A percentile compares a stretch with the other conserved stretches of the same genome.
These are phyloP conservation scores for Chaetomium strumarium DNA, from an alignment of 2,329 filamentous ascomycete genomes.

Conservation along the genomic window DNA sequence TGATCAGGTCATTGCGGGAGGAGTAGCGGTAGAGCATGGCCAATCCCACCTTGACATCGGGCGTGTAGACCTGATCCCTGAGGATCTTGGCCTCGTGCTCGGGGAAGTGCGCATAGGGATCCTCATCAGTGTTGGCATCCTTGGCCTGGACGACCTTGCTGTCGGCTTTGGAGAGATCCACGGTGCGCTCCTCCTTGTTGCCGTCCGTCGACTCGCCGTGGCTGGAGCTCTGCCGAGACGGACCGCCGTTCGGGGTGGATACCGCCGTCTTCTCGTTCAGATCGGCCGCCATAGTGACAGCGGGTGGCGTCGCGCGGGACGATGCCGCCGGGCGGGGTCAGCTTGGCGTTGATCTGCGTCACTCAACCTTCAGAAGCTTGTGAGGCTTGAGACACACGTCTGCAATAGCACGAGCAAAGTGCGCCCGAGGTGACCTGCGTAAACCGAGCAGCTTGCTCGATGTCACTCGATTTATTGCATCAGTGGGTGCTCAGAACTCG, in stretches of 20 bases:
- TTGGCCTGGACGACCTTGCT: conserved; percentile 18
- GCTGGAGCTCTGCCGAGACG: conserved; percentile 17
- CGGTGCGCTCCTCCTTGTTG: not conserved
- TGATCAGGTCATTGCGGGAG: conserved; percentile 56
- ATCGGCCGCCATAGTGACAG: conserved; percentile 8
- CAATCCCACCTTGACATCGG: conserved; percentile 58
- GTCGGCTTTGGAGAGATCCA: conserved; percentile 22
- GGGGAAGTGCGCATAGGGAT: conserved; percentile 23
- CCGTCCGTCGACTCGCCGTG: conserved; percentile 17
- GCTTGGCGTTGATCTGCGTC: too few relatives aligned
- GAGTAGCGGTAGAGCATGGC: conserved; percentile 65
- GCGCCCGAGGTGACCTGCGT: too few relatives aligned
- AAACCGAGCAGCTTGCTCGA: not conserved
- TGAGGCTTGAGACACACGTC: too few relatives aligned
- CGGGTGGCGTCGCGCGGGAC: too few relatives aligned
- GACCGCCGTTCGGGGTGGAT: not conserved
- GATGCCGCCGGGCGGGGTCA: too few relatives aligned
- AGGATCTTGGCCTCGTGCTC: conserved; percentile 57
- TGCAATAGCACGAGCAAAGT: too few relatives aligned
- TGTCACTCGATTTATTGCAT: conserved; percentile 1
- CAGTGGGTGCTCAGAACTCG: not conserved
- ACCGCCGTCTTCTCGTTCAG: conserved; percentile 17
- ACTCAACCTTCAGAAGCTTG: too few relatives aligned
- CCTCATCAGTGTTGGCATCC: conserved; percentile 19
- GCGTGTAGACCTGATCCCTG: conserved; percentile 61